A percentile compares a stretch with the other conserved stretches of the same genome.
phyloP scores from a whole-genome alignment of 805 yeast genomes.

The Schizosaccharomyces osmophilus region DNA sequence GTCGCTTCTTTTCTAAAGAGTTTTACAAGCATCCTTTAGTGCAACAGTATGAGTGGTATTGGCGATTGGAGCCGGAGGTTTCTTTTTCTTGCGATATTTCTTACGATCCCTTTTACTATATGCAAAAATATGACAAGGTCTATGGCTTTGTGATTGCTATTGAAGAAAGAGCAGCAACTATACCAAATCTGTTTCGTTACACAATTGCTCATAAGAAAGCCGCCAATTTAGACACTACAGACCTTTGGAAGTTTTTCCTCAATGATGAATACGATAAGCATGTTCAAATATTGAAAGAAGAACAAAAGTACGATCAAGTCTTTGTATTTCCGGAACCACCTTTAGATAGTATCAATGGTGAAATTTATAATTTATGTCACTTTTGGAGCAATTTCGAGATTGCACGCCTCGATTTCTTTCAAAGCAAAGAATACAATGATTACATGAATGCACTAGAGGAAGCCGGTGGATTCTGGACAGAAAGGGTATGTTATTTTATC shows the following conservation, averaged over 20 bases:
- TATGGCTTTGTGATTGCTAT: slow-evolving; percentile 64
- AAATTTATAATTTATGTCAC: slow-evolving; percentile 64
- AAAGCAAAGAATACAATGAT: slow-evolving; percentile 34
- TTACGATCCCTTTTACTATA: slow-evolving; percentile 56
- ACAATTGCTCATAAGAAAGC: slow-evolving; percentile 39
- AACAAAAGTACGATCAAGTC: background rate
- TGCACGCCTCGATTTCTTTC: slow-evolving; percentile 56
- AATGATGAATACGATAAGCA: slow-evolving; percentile 5
- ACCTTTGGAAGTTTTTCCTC: slow-evolving; percentile 46
- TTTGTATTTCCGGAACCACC: background rate
- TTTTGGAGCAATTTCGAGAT: slow-evolving; percentile 80
- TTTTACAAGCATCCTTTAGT: slow-evolving; percentile 40
- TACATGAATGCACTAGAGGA: slow-evolving; percentile 47
- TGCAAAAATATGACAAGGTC: slow-evolving; percentile 47
- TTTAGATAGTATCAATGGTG: slow-evolving; percentile 13
- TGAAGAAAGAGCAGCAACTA: slow-evolving; percentile 54
- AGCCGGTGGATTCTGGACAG: slow-evolving; percentile 64
- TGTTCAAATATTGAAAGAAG: background rate
- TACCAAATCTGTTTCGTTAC: slow-evolving; percentile 55
- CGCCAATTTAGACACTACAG: slow-evolving; percentile 20
- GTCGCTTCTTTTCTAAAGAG: slow-evolving; percentile 54
- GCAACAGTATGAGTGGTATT: slow-evolving; percentile 40
- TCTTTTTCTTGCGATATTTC: slow-evolving; percentile 53
- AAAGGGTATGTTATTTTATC: slow-evolving; percentile 20
- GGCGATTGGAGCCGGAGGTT: slow-evolving; percentile 85